Base-by-base conservation (phyloP, 108 stramenopile genomes). In the Nitzschia putrida region DNA sequence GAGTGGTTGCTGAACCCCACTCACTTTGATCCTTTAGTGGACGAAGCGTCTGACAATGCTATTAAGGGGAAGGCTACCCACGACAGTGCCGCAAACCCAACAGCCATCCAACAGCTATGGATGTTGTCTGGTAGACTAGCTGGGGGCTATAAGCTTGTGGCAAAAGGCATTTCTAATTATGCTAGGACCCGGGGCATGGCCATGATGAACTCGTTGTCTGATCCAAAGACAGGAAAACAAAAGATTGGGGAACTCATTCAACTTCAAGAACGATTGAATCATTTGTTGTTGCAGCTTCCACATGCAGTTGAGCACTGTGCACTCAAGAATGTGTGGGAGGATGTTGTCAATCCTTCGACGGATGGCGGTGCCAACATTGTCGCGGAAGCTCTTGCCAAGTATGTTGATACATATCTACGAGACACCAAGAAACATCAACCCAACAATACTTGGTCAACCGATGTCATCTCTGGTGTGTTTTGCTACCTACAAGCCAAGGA, bases 321-420 rank as follows among this genome's bases (percentile, higher is more conserved):
- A 0, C 74, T 98, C 60, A 89, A 91, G 61, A 80, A 82, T 26
- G 88, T 93, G 9, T 93, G 95, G 76, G 96, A 96, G 49, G 84
- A 83, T 64, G 91, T 93, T 7, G 53, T 94, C 50, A 96, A 97
- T 66, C 71, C 71, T 9, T 23, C 72, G n/a, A 25, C 38, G 21
- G 71, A 72, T 10, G 29, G 25, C 20, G 57, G 69, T 52, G 84
- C 81, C 71, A 80, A 73, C 29, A 59, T 79, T 18, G 78, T 90
- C 37, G 95, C 97, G 37, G 97, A 97, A 68, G 78, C 88, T 22
- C 57, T 98, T 53, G 97, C 97, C 22, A 96, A 96, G 80, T 85
- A 86, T 68, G 81, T 94, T 12, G 93, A 94, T 76, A 56, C 61
- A 24, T 69, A 73, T 38, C 79, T 91, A n/a, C 79, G 79, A 64